phyloP scores from a whole-genome alignment of 108 stramenopile species.

The Stephanodiscus triporus region DNA sequence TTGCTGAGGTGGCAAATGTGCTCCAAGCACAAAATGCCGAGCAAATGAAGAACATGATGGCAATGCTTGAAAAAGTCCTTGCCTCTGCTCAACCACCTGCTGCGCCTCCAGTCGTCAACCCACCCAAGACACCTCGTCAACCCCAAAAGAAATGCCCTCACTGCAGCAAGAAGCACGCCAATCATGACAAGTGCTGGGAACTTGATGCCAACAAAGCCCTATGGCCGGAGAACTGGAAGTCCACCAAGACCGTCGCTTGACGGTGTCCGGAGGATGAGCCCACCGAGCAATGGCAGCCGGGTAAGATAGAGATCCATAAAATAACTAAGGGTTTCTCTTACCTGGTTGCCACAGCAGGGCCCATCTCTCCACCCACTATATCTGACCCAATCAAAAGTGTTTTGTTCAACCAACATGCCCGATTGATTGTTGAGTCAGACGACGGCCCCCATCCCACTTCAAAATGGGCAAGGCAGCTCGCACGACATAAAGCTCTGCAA shows the following conservation, averaged over 20 bases:
- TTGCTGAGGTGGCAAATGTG: too few species aligned
- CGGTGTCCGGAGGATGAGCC: conserved; percentile 2
- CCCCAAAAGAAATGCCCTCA: neutral
- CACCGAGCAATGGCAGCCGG: neutral
- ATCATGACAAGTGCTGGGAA: neutral
- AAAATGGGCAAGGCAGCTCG: too few species aligned
- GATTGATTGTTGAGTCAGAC: too few species aligned
- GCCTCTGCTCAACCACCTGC: too few species aligned
- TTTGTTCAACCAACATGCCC: too few species aligned
- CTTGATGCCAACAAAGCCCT: neutral
- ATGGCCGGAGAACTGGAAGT: neutral
- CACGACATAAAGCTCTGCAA: too few species aligned
- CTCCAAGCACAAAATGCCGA: too few species aligned
- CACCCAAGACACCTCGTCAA: too few species aligned
- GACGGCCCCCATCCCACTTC: too few species aligned
- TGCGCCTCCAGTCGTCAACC: too few species aligned
- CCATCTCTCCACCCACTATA: neutral
- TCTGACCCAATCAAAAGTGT: neutral
- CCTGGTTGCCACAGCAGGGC: neutral
- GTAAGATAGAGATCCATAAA: conserved; percentile 1
- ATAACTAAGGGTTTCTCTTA: conserved; percentile 1
- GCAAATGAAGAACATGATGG: too few species aligned
- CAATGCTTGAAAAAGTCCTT: too few species aligned
- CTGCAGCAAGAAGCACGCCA: neutral
- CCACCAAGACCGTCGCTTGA: neutral